phyloP scores from a whole-genome alignment of 352 stramenopile species.

The Phytophthora nicotianae region DNA sequence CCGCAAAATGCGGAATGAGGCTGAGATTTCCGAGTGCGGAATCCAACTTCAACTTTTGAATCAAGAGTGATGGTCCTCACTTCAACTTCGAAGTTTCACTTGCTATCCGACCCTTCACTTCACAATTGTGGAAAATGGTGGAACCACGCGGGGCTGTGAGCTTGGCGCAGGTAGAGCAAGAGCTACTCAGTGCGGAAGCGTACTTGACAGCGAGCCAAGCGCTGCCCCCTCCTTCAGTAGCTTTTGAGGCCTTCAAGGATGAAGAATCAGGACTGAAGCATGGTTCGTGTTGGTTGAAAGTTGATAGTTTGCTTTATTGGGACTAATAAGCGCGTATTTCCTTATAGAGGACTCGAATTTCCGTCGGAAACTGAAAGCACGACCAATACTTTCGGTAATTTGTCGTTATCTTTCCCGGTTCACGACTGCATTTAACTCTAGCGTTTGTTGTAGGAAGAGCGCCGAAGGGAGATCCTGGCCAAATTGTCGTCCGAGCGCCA shows the following conservation, averaged over 20 bases:
- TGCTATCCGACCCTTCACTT: constrained; percentile 26
- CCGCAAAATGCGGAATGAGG: constrained; percentile 36
- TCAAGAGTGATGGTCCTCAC: constrained; percentile 62
- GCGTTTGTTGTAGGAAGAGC: constrained; percentile 48
- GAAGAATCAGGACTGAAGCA: constrained; percentile 9
- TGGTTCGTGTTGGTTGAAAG: neutral
- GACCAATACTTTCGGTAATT: constrained; percentile 46
- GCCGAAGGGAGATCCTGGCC: constrained; percentile 63
- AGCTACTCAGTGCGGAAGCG: constrained; percentile 62
- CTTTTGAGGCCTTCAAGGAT: neutral
- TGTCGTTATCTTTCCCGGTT: neutral
- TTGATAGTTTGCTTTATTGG: neutral
- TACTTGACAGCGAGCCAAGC: constrained; percentile 46
- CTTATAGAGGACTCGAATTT: constrained; percentile 28
- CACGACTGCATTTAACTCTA: neutral
- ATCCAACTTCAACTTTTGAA: constrained; percentile 36
- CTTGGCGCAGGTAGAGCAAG: constrained; percentile 68
- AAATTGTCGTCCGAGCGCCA: constrained; percentile 70
- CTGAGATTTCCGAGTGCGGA: neutral
- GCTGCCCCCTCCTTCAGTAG: neutral
- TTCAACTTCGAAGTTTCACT: constrained; percentile 43
- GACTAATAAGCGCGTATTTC: neutral
- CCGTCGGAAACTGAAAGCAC: constrained; percentile 34
- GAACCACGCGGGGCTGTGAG: constrained; percentile 33
- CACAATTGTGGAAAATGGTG: constrained; percentile 27